phyloP scores from a whole-genome alignment of 495 filamentous ascomycete species.

The Aspergillus asperescens region DNA sequence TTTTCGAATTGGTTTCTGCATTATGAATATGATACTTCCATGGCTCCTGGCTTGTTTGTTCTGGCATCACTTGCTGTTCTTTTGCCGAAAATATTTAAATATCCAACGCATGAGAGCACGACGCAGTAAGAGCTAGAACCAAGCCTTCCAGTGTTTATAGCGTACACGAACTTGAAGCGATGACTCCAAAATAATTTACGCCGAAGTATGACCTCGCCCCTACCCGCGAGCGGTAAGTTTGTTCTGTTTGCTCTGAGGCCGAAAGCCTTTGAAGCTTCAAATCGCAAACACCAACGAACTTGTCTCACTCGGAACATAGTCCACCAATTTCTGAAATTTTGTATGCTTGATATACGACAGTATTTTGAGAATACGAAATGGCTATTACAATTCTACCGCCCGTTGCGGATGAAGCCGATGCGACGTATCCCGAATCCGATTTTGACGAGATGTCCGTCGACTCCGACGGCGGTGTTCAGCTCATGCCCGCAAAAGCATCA shows the following conservation, averaged over 20 bases:
- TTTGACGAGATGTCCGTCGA: constrained; percentile 47
- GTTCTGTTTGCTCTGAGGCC: constrained; percentile 17
- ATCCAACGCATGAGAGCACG: too few relatives aligned
- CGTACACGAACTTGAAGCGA: too few relatives aligned
- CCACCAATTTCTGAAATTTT: not conserved
- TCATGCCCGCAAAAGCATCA: constrained; percentile 34
- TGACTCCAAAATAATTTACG: too few relatives aligned
- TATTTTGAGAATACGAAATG: constrained; percentile 47
- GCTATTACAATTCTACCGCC: constrained; percentile 76
- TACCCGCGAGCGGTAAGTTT: constrained; percentile 14
- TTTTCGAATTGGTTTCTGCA: not conserved
- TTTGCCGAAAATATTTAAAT: too few relatives aligned
- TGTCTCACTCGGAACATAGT: not conserved
- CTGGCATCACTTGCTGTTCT: too few relatives aligned
- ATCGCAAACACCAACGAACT: not conserved
- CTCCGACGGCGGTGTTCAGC: constrained; percentile 59
- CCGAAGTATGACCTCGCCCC: not conserved
- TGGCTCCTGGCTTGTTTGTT: too few relatives aligned
- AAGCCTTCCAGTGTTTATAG: too few relatives aligned
- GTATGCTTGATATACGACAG: not conserved
- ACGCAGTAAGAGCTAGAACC: too few relatives aligned
- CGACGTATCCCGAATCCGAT: constrained; percentile 28
- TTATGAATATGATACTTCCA: not conserved
- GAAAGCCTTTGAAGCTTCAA: constrained; percentile 14
- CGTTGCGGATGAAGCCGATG: constrained; percentile 36